Percentiles rank a stretch among this genome's conserved stretches.
These are phyloP conservation scores for Thelephora terrestris DNA, from an alignment of 1,284 basidiomycete species.

Conservation along the genomic window DNA sequence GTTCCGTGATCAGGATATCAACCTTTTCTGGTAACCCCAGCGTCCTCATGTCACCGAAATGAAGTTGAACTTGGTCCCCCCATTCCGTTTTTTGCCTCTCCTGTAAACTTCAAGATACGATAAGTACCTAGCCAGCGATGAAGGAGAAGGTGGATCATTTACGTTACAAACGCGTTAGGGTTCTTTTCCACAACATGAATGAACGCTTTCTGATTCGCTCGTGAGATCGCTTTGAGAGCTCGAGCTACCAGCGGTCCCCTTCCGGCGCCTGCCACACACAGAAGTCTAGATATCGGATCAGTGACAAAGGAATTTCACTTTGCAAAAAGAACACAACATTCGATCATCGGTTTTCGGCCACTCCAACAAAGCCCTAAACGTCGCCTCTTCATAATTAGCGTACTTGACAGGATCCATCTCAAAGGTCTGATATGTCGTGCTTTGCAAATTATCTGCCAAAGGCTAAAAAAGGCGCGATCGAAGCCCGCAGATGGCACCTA, in stretches of 20 bases:
- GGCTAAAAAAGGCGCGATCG: conserved; percentile 42
- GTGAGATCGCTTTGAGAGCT: conserved; percentile 69
- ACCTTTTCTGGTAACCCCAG: conserved; percentile 75
- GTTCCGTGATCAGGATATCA: conserved; percentile 93
- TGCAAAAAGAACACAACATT: conserved; percentile 36
- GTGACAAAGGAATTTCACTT: conserved; percentile 4
- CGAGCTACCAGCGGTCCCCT: conserved; percentile 90
- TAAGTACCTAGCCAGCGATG: not conserved
- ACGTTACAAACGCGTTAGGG: conserved; percentile 88
- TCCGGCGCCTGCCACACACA: conserved; percentile 93
- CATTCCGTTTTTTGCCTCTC: conserved; percentile 75
- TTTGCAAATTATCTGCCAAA: conserved; percentile 94
- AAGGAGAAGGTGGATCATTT: conserved; percentile 23
- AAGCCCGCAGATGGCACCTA: not conserved
- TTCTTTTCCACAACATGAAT: conserved; percentile 97
- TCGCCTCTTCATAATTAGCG: conserved; percentile 89
- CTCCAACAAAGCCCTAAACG: conserved; percentile 74
- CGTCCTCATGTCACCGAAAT: conserved; percentile 92
- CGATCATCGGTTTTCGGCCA: conserved; percentile 39
- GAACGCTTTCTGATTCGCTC: conserved; percentile 54
- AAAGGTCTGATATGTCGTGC: conserved; percentile 94
- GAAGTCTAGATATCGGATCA: conserved; percentile 37
- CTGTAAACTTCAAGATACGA: conserved; percentile 56
- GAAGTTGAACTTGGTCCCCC: conserved; percentile 70
- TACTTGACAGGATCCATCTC: conserved; percentile 98